Conservation (phyloP, 805 yeast species). For the Hanseniaspora clermontiae region DNA sequence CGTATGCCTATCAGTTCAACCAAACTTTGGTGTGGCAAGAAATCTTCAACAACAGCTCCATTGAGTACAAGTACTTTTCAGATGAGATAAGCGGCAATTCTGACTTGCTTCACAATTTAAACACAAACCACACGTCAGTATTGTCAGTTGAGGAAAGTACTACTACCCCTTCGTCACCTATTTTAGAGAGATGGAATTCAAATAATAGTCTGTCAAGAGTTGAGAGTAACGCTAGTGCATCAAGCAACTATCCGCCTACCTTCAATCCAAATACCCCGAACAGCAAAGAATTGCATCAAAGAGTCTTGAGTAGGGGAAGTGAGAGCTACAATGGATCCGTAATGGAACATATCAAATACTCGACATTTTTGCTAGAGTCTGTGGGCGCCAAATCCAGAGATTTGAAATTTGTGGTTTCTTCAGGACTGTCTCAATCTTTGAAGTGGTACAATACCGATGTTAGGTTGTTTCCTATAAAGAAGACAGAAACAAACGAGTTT, state of each 20-base stretch:
- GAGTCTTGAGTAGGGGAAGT: conserved; percentile 23
- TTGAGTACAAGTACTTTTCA: conserved; percentile 5
- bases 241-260: conserved; percentile 8
- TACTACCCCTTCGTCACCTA: conserved; percentile 18
- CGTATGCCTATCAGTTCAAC: conserved; percentile 19
- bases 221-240: conserved; percentile 22
- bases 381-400: conserved; percentile 5
- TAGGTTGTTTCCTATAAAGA: conserved; percentile 38
- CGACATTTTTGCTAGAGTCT: conserved; percentile 13
- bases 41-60: conserved; percentile 19
- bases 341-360: conserved; percentile 21
- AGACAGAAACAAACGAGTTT: conserved; percentile 28
- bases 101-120: conserved; percentile 1
- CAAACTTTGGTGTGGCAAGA: conserved; percentile 23
- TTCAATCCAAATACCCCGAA: not conserved
- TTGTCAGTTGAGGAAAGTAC: not conserved
- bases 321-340: conserved; percentile 32
- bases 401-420: conserved; percentile 8
- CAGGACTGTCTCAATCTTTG: conserved; percentile 30
- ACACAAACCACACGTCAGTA: not conserved
- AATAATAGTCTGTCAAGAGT: conserved; percentile 23
- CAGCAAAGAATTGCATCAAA: not conserved
- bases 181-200: conserved; percentile 21
- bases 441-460: conserved; percentile 43
- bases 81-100: conserved; percentile 9